Evolutionary conservation across 2,329 filamentous ascomycete species (phyloP).

Genomic region (Trichoderma guizhouense): DNA sequence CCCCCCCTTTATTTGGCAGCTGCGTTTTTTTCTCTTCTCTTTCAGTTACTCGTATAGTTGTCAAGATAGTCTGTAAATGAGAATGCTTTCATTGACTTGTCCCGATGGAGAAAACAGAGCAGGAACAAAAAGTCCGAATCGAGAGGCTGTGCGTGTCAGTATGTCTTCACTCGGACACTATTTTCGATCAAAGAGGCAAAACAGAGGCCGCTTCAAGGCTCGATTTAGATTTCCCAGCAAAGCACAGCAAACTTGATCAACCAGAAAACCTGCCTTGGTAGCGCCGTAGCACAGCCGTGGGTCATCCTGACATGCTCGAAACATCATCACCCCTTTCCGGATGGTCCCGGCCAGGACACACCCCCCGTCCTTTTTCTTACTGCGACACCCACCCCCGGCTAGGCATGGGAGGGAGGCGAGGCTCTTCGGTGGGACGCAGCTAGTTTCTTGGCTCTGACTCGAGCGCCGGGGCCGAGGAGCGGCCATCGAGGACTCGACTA

Average conservation of each 20-base stretch:
- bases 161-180: neutral
- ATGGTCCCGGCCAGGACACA: slow-evolving; percentile 16
- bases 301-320: slow-evolving; percentile 18
- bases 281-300: neutral
- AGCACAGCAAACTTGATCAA: neutral
- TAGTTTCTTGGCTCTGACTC: slow-evolving; percentile 15
- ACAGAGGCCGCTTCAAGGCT: neutral
- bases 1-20: neutral
- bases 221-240: neutral
- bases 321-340: slow-evolving; percentile 19
- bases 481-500: slow-evolving; percentile 4
- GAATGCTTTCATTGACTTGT: neutral
- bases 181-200: neutral
- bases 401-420: slow-evolving; percentile 13
- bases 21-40: neutral
- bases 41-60: neutral
- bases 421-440: slow-evolving; percentile 15
- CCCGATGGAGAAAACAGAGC: neutral
- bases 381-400: neutral
- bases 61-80: neutral
- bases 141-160: neutral
- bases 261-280: neutral
- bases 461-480: slow-evolving; percentile 10
- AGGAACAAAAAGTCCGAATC: neutral
- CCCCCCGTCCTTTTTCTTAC: slow-evolving; percentile 1